These are phyloP conservation scores for Neurospora hispaniola DNA, from an alignment of 495 filamentous ascomycete genomes.

Conservation along the genomic window DNA sequence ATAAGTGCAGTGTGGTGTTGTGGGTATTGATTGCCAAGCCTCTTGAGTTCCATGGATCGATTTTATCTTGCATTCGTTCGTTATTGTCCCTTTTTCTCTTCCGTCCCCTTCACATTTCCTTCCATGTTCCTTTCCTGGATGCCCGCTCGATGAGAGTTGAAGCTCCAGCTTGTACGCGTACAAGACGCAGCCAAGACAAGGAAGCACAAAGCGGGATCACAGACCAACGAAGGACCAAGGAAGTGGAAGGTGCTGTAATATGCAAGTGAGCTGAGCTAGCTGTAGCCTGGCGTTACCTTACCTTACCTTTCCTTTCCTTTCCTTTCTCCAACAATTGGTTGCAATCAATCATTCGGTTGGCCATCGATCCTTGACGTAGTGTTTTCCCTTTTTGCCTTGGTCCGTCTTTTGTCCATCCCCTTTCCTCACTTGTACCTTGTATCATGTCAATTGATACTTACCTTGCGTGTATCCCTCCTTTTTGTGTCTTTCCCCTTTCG, in stretches of 20 bases:
- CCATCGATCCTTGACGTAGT: neutral
- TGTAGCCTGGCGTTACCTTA: neutral
- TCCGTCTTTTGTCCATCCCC: neutral
- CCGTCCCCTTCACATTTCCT: no score
- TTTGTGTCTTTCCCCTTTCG: neutral
- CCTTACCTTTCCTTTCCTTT: neutral
- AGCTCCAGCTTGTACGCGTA: neutral
- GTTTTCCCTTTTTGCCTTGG: neutral
- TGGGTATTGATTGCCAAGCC: neutral
- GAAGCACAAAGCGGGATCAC: neutral
- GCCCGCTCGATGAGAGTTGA: neutral
- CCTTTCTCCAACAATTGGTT: neutral
- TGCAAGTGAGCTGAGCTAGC: neutral
- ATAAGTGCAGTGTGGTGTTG: neutral
- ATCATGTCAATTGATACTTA: neutral
- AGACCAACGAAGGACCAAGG: neutral
- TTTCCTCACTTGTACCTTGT: neutral
- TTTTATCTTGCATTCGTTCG: neutral
- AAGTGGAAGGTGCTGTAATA: neutral
- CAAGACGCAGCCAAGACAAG: neutral
- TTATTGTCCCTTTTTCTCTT: neutral
- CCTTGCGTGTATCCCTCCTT: neutral
- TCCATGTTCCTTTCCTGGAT: neutral
- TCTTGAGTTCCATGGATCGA: neutral
- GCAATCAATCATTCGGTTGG: neutral